Evolutionary conservation across 371 early-diverging fungal species (phyloP).

Genomic region (Apophysomyces trapeziformis): DNA sequence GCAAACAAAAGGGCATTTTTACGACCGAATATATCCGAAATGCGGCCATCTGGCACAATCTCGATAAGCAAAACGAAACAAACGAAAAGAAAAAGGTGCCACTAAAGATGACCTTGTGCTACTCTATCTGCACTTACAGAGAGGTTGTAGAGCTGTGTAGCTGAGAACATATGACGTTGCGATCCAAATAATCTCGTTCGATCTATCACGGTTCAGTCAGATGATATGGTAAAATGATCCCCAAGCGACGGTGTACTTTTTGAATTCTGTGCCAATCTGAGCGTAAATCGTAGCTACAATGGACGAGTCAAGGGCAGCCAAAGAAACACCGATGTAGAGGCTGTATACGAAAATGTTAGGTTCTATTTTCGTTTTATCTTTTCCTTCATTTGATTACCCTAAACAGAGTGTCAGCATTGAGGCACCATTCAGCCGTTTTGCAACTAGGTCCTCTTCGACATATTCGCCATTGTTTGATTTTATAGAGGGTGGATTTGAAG

Average conservation of each 20-base stretch:
- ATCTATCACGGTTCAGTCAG: conserved; percentile 23
- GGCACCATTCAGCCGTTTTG: conserved; percentile 42
- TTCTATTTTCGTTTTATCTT: neutral
- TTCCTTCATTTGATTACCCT: conserved; percentile 28
- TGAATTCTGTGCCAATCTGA: conserved; percentile 77
- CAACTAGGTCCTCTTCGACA: conserved; percentile 34
- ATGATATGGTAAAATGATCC: too few species aligned
- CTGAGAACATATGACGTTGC: conserved; percentile 79
- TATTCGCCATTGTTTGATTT: conserved; percentile 12
- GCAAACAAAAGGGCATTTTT: conserved; percentile 61
- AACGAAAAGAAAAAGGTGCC: conserved; percentile 13
- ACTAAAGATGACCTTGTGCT: neutral
- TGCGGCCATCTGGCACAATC: conserved; percentile 44
- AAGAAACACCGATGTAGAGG: conserved; percentile 54
- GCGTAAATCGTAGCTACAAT: conserved; percentile 84
- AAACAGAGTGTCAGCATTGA: conserved; percentile 36
- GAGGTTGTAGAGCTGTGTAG: conserved; percentile 75
- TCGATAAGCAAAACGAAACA: neutral
- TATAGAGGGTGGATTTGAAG: conserved; percentile 31
- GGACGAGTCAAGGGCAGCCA: conserved; percentile 79
- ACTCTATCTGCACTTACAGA: conserved; percentile 52
- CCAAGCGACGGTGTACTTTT: conserved; percentile 34
- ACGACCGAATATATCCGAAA: conserved; percentile 76
- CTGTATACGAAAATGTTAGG: conserved; percentile 22
- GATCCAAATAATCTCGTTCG: conserved; percentile 71